Base-by-base conservation (phyloP, 1,284 basidiomycete genomes). In the Ustilago lituana region DNA sequence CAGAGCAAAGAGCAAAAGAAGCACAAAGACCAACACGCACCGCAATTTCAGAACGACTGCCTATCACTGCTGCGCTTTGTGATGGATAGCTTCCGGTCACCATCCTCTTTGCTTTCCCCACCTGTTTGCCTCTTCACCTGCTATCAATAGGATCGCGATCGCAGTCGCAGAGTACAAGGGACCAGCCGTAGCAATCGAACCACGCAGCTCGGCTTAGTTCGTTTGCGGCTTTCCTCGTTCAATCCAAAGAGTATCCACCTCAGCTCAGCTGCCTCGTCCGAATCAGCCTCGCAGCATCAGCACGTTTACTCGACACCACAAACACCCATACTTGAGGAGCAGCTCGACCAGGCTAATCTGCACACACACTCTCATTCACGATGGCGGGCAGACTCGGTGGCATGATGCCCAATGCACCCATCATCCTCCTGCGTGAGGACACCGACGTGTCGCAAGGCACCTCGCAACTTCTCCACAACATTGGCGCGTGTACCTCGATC, bases 371-470 rank as follows among this genome's bases (percentile, higher is more conserved):
- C n/a, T 29, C 23, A 15, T 14, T 31, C 31, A 60, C 4, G n/a
- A 69, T 69, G 66, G 66, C 66, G 49, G 66, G 66, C 14, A 53
- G 66, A 65, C 51, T 63, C 26, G 63, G 71, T 35, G 73, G 73
- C 56, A 77, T 77, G 76, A 69, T 69, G 65, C 73, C 73, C 53
- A 70, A 71, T 44, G 60, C 73, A 29, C 78, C 76, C 36, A 74
- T 82, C 59, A 77, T 82, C 53, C 68, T 81, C 17, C 59, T 81
- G 33, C 58, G 70, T 39, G 82, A 97, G 86, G 95, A 94, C 80
- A 98, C 94, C 71, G 95, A 98, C 84, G 90, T 92, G 9, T 97
- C 94, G 15, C 95, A 98, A 85, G 95, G 95, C 80, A 93, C 89
- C 68, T 89, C 90, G 10, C 95, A 98, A 84, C 85, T 98, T 48